These are phyloP conservation scores for Agapanthus africanus DNA, from an alignment of 106 monocot species.

Conservation along the genomic window DNA sequence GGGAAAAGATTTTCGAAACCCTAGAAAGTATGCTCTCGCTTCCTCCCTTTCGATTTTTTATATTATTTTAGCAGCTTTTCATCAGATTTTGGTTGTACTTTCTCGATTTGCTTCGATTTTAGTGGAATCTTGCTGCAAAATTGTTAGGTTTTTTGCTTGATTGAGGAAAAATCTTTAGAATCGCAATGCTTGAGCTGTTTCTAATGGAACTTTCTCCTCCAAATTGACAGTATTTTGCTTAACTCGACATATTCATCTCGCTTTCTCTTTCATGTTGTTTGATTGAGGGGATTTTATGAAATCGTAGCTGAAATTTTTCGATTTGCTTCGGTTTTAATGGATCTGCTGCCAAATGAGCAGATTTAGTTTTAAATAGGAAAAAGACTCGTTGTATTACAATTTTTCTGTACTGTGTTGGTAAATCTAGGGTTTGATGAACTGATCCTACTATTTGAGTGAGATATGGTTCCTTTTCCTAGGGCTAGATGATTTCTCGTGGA, in stretches of 20 bases:
- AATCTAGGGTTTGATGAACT: background rate
- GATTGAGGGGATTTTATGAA: no score
- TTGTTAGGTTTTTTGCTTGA: background rate
- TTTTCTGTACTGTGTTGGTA: background rate
- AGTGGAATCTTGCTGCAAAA: background rate
- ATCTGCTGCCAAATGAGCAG: no score
- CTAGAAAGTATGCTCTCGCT: background rate
- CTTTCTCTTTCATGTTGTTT: no score
- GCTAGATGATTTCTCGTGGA: background rate
- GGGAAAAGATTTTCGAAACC: background rate
- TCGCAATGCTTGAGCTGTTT: background rate
- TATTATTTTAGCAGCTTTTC: background rate
- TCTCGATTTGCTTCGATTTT: conserved; percentile 1
- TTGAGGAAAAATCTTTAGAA: background rate
- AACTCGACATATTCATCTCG: background rate
- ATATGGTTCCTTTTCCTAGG: background rate
- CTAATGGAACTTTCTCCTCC: background rate
- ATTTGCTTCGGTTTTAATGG: background rate
- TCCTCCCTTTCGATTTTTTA: background rate
- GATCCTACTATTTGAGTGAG: background rate
- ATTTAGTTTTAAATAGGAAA: background rate
- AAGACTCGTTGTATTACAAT: background rate
- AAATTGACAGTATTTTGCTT: background rate
- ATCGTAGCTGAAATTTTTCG: background rate
- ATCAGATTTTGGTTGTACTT: background rate